Base-by-base conservation (phyloP, 2,329 filamentous ascomycete species). In the Celoporthe dispersa region DNA sequence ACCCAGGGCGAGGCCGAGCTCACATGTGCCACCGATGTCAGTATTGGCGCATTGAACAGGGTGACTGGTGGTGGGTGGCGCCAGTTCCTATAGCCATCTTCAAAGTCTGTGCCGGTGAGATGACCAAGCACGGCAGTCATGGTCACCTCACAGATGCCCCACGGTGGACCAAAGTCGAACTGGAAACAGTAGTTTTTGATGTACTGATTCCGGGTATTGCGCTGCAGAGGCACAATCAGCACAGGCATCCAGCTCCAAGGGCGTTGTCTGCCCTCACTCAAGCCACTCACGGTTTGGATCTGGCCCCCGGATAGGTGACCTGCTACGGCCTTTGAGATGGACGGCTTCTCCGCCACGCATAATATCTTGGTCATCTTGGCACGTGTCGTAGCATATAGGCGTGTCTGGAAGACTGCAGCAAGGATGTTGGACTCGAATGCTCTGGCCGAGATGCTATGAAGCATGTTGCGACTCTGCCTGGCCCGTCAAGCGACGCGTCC, bases 51-150 rank as follows among this genome's bases (percentile, higher is more conserved):
- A 68, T 92, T 90, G 77, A 99, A 99, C 0, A 99, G 85, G 6
- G 86, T 84, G 55, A 90, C 87, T 0, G 96, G 95, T 2, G 92
- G 90, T 74, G 94, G 97, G 64, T 91, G 90, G 28, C 85, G 85
- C 96, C 96, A 99, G 73, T 89, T 89, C 76, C 90, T 91, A 81
- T 91, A 94, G 68, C 90, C 87, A 11, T 84, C 79, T 25, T 88
- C 87, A 76, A 99, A 98, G 66, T 97, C 93, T 60, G 91, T 83
- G n/a, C 84, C 85, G 41, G 93, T 94, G 73, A 99, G 86, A 81
- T 99, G 96, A 16, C 96, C 96, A 14, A 92, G 85, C 33, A 99
- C 96, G 72, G 92, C 94, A 68, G 96, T 99, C 92, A 99, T 98
- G 59, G 91, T 94, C 62, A 98, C 95, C 16, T 89, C 85, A 79